Conservation (phyloP, 495 filamentous ascomycete genomes). For the Xylaria acuta region DNA sequence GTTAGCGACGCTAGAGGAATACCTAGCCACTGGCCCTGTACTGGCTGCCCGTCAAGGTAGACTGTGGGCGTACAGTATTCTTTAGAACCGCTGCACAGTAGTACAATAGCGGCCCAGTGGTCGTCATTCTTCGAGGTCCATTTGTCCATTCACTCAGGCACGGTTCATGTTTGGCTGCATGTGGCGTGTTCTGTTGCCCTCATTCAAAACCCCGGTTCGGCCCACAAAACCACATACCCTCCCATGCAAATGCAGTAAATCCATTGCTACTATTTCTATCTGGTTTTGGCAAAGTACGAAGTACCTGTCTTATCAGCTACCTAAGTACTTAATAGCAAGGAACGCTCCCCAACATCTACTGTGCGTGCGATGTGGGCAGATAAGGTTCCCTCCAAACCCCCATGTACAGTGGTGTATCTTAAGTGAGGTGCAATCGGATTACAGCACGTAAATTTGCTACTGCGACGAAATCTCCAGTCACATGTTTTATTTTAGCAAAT, state of each 20-base stretch:
- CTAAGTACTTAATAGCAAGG: background rate
- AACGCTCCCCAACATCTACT: background rate
- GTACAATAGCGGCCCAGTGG: background rate
- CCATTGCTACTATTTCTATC: background rate
- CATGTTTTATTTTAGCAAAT: constrained; percentile 2
- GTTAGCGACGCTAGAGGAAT: background rate
- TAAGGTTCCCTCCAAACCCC: background rate
- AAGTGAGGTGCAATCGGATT: too few relatives aligned
- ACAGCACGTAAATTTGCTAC: too few relatives aligned
- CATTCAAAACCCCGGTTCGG: background rate
- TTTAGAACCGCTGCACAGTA: background rate
- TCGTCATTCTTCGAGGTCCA: background rate
- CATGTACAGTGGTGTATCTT: too few relatives aligned
- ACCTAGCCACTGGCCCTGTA: too few relatives aligned
- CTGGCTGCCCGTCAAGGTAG: background rate
- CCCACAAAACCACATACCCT: constrained; percentile 10
- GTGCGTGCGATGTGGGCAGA: background rate
- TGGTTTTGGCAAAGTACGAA: background rate
- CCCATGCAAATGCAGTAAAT: constrained; percentile 5
- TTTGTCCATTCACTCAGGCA: background rate
- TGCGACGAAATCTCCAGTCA: background rate
- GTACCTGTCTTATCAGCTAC: background rate
- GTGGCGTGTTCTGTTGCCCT: constrained; percentile 8
- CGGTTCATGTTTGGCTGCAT: constrained; percentile 2
- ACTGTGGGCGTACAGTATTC: background rate